Evolutionary conservation across 306 rosid genomes (phyloP), one percentile per base, ranked within the genome.

Genomic region (Fragaria iinumae): DNA sequence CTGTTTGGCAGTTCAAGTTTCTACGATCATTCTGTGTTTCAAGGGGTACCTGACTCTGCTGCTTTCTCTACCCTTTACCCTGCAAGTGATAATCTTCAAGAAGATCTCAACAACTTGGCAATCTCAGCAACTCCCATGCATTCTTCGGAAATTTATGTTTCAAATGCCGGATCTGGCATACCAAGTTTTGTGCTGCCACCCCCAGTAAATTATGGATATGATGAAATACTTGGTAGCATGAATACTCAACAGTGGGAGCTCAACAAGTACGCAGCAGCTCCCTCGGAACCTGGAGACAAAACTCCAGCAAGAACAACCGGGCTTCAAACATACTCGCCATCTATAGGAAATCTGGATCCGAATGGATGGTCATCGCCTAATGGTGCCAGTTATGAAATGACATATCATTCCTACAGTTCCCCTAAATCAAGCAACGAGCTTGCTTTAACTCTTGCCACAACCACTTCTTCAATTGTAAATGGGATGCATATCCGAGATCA

Each of bases 401-500:
- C 75, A 14, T 78, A 77, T 84, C 80, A 77, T 62, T 74, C 79
- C 38, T 74, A 83, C 75, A 81, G 78, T 69, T 83, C 80, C 29
- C 79, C 90, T 0, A 84, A 82, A 39, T 79, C 86, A 63, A 82
- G 85, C 12, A 93, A 90, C 13, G 90, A 87, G 66, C 93, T 91
- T 20, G 86, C 98, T 17, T 74, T 91, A 6, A 87, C 91, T 73
- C 89, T 91, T 41, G 90, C 93, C 32, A 85, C 93, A 21, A 86
- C 96, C 65, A 79, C 76, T 36, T 83, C 83, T 43, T 62, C 83
- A 43, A 60, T 27, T 16, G 44, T 60, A 32, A 72, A 63, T 18
- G 86, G 84, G 59, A 78, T 82, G 50, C 52, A 74, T 21, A 60
- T 81, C 71, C 74, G 71, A 2, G 91, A 85, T 67, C 96, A 83